These are phyloP conservation scores for Phytophthora quininea DNA, from an alignment of 352 stramenopile species.

Conservation along the genomic window DNA sequence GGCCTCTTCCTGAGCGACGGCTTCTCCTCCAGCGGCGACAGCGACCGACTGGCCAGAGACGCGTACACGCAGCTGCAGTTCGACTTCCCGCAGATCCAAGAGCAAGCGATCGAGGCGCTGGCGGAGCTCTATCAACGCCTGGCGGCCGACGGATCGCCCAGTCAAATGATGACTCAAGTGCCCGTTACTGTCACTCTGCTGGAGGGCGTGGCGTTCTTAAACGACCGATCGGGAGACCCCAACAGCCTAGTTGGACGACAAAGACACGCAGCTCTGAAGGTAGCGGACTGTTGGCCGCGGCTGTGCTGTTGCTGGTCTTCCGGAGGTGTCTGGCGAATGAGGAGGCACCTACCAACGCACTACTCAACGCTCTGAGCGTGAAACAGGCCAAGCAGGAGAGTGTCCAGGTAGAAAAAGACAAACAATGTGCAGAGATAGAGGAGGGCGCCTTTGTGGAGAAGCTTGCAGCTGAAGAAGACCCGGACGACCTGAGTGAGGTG, in stretches of 20 bases:
- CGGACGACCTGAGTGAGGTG: constrained; percentile 64
- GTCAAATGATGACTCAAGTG: constrained; percentile 10
- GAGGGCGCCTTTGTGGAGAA: constrained; percentile 37
- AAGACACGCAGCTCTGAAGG: constrained; percentile 34
- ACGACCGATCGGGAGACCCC: constrained; percentile 26
- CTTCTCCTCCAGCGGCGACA: constrained; percentile 3
- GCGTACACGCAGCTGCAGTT: constrained; percentile 64
- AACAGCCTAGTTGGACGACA: constrained; percentile 1
- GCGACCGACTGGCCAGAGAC: constrained; percentile 25
- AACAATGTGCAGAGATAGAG: neutral
- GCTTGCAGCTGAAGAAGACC: constrained; percentile 58
- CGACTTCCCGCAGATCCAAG: constrained; percentile 54
- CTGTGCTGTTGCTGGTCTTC: constrained; percentile 52
- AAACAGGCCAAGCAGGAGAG: constrained; percentile 2
- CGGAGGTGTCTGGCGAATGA: constrained; percentile 34
- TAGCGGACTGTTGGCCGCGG: constrained; percentile 46
- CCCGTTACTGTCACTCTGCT: constrained; percentile 49
- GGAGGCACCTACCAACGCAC: constrained; percentile 22
- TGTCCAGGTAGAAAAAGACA: neutral
- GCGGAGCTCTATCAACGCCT: constrained; percentile 48
- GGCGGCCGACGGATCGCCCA: constrained; percentile 14
- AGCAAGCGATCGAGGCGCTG: constrained; percentile 45
- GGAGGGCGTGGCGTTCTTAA: constrained; percentile 55
- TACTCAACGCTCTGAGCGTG: constrained; percentile 31
- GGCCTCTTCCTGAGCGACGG: constrained; percentile 22